These are phyloP conservation scores for Lanmaoa pseudosensibilis DNA, from an alignment of 768 basidiomycete species.

Conservation along the genomic window DNA sequence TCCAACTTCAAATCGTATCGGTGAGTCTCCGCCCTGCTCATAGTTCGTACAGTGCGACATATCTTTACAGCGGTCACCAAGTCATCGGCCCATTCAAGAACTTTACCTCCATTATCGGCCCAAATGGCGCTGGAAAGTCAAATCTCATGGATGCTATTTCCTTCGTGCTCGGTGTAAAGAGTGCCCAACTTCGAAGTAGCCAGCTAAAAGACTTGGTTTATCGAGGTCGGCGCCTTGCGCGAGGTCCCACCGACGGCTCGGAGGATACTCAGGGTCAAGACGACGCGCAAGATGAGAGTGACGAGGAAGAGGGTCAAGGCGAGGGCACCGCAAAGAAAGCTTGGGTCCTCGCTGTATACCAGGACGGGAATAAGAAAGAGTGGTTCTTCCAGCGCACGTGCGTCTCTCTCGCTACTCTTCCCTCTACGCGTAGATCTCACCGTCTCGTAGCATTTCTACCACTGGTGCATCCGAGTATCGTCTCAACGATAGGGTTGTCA, in stretches of 20 bases:
- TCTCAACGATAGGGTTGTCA: slow-evolving; percentile 77
- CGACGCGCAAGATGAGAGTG: slow-evolving; percentile 50
- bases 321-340: slow-evolving; percentile 90
- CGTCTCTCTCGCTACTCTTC: slow-evolving; percentile 33
- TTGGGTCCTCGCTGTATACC: slow-evolving; percentile 92
- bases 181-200: slow-evolving; percentile 86
- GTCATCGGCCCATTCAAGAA: slow-evolving; percentile 87
- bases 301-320: slow-evolving; percentile 51
- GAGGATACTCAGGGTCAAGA: slow-evolving; percentile 44
- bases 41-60: slow-evolving; percentile 2
- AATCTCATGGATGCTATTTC: slow-evolving; percentile 99
- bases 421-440: neutral
- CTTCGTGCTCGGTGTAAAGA: slow-evolving; percentile 96
- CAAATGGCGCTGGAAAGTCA: slow-evolving; percentile 98
- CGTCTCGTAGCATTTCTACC: slow-evolving; percentile 68
- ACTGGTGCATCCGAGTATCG: slow-evolving; percentile 89
- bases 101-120: slow-evolving; percentile 96
- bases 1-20: slow-evolving; percentile 98
- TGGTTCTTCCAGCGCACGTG: slow-evolving; percentile 93
- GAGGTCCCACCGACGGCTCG: slow-evolving; percentile 43
- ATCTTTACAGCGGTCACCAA: slow-evolving; percentile 62
- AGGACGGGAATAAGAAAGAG: slow-evolving; percentile 74
- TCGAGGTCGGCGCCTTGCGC: slow-evolving; percentile 76
- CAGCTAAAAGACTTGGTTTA: slow-evolving; percentile 96
- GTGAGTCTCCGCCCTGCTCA: slow-evolving; percentile 32